A percentile compares a stretch with the other conserved stretches of the same genome.
phyloP scores from a whole-genome alignment of 78 protist species.

The Protostelium mycophagum region DNA sequence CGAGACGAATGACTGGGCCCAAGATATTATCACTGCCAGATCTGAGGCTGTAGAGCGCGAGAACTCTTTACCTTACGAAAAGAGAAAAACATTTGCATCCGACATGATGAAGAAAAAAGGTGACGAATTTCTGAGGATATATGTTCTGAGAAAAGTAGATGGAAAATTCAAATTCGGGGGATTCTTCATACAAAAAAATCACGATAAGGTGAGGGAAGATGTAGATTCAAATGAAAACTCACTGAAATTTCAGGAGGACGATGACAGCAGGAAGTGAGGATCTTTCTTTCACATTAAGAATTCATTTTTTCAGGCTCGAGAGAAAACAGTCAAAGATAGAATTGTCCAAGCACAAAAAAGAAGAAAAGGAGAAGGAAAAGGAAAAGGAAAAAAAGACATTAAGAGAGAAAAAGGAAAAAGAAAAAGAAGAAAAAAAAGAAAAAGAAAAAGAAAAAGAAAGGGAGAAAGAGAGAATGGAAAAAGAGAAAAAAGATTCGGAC shows the following conservation, averaged over 20 bases:
- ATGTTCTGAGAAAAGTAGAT: neutral
- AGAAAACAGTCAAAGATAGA: neutral
- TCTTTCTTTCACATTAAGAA: neutral
- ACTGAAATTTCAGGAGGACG: no score
- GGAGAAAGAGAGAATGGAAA: neutral
- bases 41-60: neutral
- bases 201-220: neutral
- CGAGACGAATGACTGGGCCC: neutral
- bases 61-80: neutral
- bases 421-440: neutral
- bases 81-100: neutral
- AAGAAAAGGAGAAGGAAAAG: neutral
- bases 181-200: neutral
- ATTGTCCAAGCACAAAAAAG: neutral
- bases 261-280: neutral
- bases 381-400: neutral
- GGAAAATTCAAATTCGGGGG: neutral
- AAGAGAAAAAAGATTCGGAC: no score
- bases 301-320: neutral
- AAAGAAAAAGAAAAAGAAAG: neutral
- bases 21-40: neutral
- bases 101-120: neutral
- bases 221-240: neutral
- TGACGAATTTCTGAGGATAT: neutral
- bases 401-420: neutral